phyloP scores from a whole-genome alignment of 2,329 filamentous ascomycete genomes.

The Hortaea werneckii region DNA sequence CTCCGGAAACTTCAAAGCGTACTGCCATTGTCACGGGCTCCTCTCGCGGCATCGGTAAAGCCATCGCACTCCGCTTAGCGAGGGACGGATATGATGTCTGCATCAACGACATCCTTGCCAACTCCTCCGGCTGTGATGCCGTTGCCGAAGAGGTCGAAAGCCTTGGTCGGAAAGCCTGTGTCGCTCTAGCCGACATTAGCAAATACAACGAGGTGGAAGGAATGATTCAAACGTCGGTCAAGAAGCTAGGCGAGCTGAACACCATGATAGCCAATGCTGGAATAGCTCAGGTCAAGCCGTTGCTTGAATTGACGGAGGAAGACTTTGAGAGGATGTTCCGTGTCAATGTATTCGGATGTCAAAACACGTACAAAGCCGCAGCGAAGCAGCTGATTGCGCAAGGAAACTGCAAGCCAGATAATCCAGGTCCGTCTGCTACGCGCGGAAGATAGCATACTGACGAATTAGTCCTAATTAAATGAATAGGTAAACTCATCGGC shows the following conservation, averaged over 20 bases:
- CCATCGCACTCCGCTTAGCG: constrained; percentile 54
- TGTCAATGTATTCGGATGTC: constrained; percentile 56
- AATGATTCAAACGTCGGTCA: constrained; percentile 44
- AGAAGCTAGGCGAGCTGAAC: constrained; percentile 43
- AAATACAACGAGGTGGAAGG: constrained; percentile 42
- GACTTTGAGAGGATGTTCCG: constrained; percentile 52
- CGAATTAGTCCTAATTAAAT: too few relatives aligned
- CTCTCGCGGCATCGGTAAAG: constrained; percentile 40
- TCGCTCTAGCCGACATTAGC: constrained; percentile 53
- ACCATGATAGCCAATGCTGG: constrained; percentile 49
- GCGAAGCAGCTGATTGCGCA: constrained; percentile 57
- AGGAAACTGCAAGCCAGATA: constrained; percentile 33
- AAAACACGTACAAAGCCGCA: constrained; percentile 50
- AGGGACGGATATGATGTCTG: constrained; percentile 57
- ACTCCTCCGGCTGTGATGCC: constrained; percentile 43
- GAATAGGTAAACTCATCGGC: constrained; percentile 38
- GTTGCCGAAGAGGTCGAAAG: constrained; percentile 43
- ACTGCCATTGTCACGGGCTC: constrained; percentile 29
- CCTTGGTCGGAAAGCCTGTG: constrained; percentile 44
- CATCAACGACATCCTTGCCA: constrained; percentile 51
- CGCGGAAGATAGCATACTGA: too few relatives aligned
- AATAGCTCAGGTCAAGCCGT: constrained; percentile 46
- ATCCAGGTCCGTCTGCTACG: constrained; percentile 4
- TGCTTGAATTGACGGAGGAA: constrained; percentile 47
- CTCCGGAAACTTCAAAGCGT: too few relatives aligned